phyloP scores from a whole-genome alignment of 208 protist genomes.

The Wallacemonas sp. region DNA sequence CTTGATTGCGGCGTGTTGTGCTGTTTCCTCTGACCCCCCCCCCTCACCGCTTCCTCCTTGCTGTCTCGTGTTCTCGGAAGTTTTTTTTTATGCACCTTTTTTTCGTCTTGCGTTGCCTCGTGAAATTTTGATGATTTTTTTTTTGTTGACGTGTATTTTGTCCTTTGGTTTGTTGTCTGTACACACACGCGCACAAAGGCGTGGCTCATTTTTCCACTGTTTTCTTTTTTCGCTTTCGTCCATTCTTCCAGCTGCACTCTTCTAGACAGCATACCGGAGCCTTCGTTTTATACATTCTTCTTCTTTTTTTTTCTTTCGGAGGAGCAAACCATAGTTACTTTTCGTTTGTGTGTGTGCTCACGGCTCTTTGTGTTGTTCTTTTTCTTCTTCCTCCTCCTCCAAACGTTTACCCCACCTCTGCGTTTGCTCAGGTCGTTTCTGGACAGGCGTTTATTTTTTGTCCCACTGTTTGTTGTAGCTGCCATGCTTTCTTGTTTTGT shows the following conservation, averaged over 20 bases:
- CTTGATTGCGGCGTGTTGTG: not conserved
- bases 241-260: not conserved
- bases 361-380: conserved; percentile 26
- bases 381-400: conserved; percentile 18
- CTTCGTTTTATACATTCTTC: conserved; percentile 21
- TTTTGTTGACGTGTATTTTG: conserved; percentile 14
- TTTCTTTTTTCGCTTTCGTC: conserved; percentile 2
- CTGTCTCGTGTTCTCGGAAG: too few species aligned
- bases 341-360: conserved; percentile 16
- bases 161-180: conserved; percentile 3
- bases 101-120: not conserved
- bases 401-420: not conserved
- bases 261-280: conserved; percentile 6
- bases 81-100: conserved; percentile 8
- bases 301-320: conserved; percentile 22
- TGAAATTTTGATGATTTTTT: not conserved
- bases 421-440: not conserved
- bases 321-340: conserved; percentile 13
- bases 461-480: not conserved
- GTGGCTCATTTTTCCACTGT: not conserved
- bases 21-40: not conserved
- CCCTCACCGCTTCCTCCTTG: conserved; percentile 7
- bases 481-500: not conserved
- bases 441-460: not conserved
- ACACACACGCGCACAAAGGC: not conserved